Evolutionary conservation across 306 rosid species (phyloP).

Genomic region (Rosa chinensis): DNA sequence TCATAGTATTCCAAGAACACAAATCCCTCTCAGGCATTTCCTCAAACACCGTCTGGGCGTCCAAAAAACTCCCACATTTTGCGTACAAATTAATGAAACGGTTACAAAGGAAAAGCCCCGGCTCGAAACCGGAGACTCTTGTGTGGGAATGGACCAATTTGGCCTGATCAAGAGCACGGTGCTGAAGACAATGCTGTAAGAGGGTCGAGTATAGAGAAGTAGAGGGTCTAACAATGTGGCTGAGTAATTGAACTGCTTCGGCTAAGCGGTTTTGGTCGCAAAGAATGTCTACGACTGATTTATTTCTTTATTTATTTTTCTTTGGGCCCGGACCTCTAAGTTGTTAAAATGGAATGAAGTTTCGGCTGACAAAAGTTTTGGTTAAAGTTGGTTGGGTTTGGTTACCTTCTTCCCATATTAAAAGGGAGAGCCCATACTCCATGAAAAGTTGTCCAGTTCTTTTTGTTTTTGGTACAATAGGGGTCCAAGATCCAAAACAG

Average conservation of each 20-base stretch:
- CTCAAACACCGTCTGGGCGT: conserved; percentile 57
- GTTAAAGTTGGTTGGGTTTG: too few relatives aligned
- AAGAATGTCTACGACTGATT: conserved; percentile 41
- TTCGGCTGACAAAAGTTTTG: too few relatives aligned
- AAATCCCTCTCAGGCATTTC: conserved; percentile 53
- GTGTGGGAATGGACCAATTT: conserved; percentile 54
- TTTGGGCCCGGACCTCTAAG: too few relatives aligned
- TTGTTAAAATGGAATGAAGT: too few relatives aligned
- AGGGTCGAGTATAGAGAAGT: conserved; percentile 51
- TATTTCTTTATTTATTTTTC: too few relatives aligned
- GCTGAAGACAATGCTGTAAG: conserved; percentile 39
- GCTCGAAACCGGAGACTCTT: conserved; percentile 48
- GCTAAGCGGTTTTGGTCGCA: conserved; percentile 45
- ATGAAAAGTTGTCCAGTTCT: too few relatives aligned
- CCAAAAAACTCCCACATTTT: conserved; percentile 55
- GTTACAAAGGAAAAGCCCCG: conserved; percentile 46
- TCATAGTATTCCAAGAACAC: conserved; percentile 77
- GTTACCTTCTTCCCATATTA: too few relatives aligned
- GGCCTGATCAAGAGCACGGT: conserved; percentile 57
- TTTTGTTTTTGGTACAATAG: too few relatives aligned
- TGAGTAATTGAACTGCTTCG: conserved; percentile 51
- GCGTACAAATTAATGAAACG: conserved; percentile 49
- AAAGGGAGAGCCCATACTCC: too few relatives aligned
- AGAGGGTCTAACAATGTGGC: conserved; percentile 34
- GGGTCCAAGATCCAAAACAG: too few relatives aligned